phyloP scores from a whole-genome alignment of 2,329 filamentous ascomycete genomes.

The Fusarium fujikuroi region DNA sequence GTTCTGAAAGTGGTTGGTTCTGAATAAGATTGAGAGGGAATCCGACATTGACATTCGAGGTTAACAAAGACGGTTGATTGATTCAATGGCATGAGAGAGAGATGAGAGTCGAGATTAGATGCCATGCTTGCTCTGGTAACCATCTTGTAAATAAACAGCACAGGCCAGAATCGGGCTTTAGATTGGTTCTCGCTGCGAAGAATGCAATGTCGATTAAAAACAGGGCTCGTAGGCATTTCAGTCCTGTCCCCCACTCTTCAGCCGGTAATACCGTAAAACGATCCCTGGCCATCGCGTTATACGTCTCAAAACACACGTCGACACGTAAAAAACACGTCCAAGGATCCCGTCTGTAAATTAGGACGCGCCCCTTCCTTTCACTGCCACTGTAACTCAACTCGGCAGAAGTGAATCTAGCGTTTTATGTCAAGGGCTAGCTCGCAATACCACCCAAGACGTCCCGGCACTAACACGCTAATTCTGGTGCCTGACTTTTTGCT shows the following conservation, averaged over 20 bases:
- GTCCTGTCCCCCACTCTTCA: slow-evolving; percentile 20
- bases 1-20: neutral
- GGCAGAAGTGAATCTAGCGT: neutral
- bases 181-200: neutral
- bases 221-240: neutral
- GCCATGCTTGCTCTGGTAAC: slow-evolving; percentile 19
- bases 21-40: neutral
- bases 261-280: slow-evolving; percentile 12
- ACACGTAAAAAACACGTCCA: slow-evolving; percentile 4
- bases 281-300: neutral
- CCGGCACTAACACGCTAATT: slow-evolving; percentile 35
- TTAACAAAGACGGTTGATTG: neutral
- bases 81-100: slow-evolving; percentile 2
- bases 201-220: slow-evolving; percentile 5
- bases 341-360: slow-evolving; percentile 5
- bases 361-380: neutral
- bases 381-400: neutral
- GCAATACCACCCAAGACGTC: neutral
- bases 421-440: neutral
- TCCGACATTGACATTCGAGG: neutral
- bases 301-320: neutral
- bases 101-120: neutral
- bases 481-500: slow-evolving; percentile 33
- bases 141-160: slow-evolving; percentile 27
- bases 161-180: slow-evolving; percentile 25